phyloP scores from a whole-genome alignment of 331 rosid species.

The Erythrophleum ivorense region DNA sequence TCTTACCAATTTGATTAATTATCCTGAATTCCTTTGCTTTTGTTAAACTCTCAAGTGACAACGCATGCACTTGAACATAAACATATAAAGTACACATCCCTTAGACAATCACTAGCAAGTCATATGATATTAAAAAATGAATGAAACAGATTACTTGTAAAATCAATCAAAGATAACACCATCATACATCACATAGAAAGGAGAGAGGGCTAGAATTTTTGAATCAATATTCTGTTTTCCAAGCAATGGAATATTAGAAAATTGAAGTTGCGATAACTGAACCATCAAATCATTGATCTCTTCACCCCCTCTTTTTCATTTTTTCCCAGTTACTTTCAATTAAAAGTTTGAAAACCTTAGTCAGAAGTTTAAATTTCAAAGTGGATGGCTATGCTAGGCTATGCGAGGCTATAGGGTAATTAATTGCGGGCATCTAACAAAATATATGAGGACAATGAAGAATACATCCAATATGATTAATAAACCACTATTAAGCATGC shows the following conservation, averaged over 20 bases:
- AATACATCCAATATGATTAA: slow-evolving; percentile 38
- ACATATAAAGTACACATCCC: not conserved
- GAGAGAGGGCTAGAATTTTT: not conserved
- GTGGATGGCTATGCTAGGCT: slow-evolving; percentile 17
- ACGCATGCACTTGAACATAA: slow-evolving; percentile 33
- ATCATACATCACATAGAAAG: not conserved
- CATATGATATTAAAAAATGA: not conserved
- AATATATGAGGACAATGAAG: slow-evolving; percentile 14
- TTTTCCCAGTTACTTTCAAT: slow-evolving; percentile 9
- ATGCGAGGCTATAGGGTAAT: not conserved
- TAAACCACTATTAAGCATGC: slow-evolving; percentile 51
- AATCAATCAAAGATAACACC: slow-evolving; percentile 7
- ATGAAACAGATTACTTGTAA: slow-evolving; percentile 18
- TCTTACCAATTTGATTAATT: not conserved
- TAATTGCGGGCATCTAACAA: slow-evolving; percentile 11
- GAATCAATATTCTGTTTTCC: not conserved
- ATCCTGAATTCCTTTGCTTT: not conserved
- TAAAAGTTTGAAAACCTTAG: not conserved
- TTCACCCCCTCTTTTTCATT: not conserved
- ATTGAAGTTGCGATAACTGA: not conserved
- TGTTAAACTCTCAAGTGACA: slow-evolving; percentile 12
- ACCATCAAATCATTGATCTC: slow-evolving; percentile 23
- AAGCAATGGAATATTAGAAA: slow-evolving; percentile 24
- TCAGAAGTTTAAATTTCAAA: slow-evolving; percentile 21
- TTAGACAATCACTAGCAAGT: slow-evolving; percentile 11